A percentile compares a stretch with the other conserved stretches of the same genome.
phyloP scores from a whole-genome alignment of 2,329 filamentous ascomycete species.

The Penicillium sp. region DNA sequence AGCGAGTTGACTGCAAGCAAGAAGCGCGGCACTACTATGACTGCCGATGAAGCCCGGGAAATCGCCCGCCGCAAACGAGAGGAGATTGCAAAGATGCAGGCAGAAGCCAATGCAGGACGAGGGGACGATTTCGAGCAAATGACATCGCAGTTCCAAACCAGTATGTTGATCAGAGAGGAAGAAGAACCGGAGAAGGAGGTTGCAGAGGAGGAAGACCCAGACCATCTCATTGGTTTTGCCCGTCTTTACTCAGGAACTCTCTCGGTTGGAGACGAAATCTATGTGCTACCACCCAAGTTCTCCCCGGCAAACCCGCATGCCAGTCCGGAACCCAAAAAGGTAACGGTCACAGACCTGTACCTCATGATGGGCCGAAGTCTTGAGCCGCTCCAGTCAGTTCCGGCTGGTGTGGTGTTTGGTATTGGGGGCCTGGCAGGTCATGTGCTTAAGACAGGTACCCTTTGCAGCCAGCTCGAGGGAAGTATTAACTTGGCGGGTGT shows the following conservation, averaged over 20 bases:
- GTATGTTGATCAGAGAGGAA: conserved; percentile 54
- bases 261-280: conserved; percentile 84
- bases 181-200: conserved; percentile 52
- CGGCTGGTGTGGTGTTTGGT: conserved; percentile 92
- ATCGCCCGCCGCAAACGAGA: conserved; percentile 84
- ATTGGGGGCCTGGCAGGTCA: conserved; percentile 89
- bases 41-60: conserved; percentile 85
- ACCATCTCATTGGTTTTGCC: conserved; percentile 92
- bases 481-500: conserved; percentile 89
- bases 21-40: conserved; percentile 71
- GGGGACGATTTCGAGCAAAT: conserved; percentile 56
- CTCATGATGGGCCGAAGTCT: conserved; percentile 92
- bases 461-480: conserved; percentile 84
- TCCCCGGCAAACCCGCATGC: conserved; percentile 74
- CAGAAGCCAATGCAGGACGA: conserved; percentile 49
- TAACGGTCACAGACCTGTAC: conserved; percentile 84
- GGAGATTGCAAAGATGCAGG: conserved; percentile 79
- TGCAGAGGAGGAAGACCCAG: conserved; percentile 64
- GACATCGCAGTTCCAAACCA: conserved; percentile 60
- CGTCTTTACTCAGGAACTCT: conserved; percentile 89
- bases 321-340: conserved; percentile 72
- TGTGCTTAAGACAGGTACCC: conserved; percentile 91
- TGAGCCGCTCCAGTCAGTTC: conserved; percentile 78
- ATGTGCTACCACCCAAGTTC: conserved; percentile 91
- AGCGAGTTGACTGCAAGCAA: conserved; percentile 84